Evolutionary conservation across 192 early-diverging fungal genomes (phyloP).

Genomic region (Haplosporangium gracile): DNA sequence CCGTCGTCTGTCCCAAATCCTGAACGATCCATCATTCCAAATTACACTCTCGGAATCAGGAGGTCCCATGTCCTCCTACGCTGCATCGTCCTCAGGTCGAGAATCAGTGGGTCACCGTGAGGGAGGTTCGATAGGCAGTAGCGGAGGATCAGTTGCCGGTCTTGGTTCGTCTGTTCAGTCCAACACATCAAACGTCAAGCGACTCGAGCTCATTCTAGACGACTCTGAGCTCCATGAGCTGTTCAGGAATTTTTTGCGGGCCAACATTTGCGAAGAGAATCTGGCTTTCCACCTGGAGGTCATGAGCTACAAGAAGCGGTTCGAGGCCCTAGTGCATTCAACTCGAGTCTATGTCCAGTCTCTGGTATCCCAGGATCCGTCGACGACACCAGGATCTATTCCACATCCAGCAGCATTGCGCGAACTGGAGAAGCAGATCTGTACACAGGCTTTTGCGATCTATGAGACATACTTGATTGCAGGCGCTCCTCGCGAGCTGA

Average conservation of each 20-base stretch:
- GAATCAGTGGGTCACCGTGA: constrained; percentile 35
- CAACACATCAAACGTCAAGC: constrained; percentile 61
- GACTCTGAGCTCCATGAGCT: constrained; percentile 63
- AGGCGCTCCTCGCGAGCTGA: constrained; percentile 61
- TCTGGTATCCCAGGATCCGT: constrained; percentile 16
- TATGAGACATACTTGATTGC: constrained; percentile 64
- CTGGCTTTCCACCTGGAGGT: constrained; percentile 75
- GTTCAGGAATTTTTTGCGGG: constrained; percentile 75
- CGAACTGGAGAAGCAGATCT: constrained; percentile 59
- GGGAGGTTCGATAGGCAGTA: background rate
- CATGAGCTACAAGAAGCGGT: constrained; percentile 59
- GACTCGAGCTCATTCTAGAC: constrained; percentile 71
- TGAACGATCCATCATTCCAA: constrained; percentile 50
- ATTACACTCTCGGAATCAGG: constrained; percentile 28
- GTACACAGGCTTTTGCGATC: constrained; percentile 66
- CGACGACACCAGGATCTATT: background rate
- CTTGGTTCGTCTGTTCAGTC: constrained; percentile 24
- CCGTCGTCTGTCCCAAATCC: constrained; percentile 41
- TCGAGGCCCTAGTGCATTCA: constrained; percentile 40
- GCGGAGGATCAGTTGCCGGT: background rate
- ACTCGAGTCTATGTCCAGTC: constrained; percentile 26
- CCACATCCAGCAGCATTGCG: constrained; percentile 33
- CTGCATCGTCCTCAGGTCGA: constrained; percentile 37
- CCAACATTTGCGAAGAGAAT: constrained; percentile 82
- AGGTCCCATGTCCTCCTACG: constrained; percentile 36